Evolutionary conservation across 805 yeast genomes (phyloP).

Genomic region (Candida adriatica): DNA sequence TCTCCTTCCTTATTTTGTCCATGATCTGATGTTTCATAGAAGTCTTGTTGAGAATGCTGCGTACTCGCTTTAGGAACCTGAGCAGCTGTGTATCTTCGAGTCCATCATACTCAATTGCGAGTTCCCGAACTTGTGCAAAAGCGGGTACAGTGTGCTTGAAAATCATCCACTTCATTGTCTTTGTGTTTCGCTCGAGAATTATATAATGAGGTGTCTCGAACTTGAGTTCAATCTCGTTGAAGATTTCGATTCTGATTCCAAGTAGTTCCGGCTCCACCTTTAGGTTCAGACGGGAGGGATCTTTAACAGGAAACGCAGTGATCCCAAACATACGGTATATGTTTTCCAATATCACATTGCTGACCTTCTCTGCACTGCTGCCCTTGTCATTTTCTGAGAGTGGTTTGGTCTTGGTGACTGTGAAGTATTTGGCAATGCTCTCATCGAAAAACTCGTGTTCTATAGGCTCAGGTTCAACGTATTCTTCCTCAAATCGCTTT

Average conservation of each 20-base stretch:
- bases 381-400: neutral
- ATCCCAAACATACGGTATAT: slow-evolving; percentile 33
- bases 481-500: slow-evolving; percentile 12
- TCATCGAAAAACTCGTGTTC: slow-evolving; percentile 23
- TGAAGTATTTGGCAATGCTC: slow-evolving; percentile 19
- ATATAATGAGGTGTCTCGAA: slow-evolving; percentile 32
- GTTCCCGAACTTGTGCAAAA: slow-evolving; percentile 12
- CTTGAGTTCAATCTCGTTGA: slow-evolving; percentile 19
- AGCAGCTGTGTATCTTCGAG: slow-evolving; percentile 11
- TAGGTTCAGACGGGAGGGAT: slow-evolving; percentile 24
- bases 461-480: slow-evolving; percentile 17
- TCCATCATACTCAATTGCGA: slow-evolving; percentile 15
- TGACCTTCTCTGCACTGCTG: slow-evolving; percentile 5
- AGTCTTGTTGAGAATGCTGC: slow-evolving; percentile 13
- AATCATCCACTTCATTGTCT: slow-evolving; percentile 25
- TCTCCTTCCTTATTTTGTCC: slow-evolving; percentile 5
- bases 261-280: slow-evolving; percentile 20
- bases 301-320: slow-evolving; percentile 32
- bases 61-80: slow-evolving; percentile 9
- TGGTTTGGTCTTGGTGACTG: neutral
- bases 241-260: slow-evolving; percentile 35
- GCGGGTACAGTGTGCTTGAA: slow-evolving; percentile 33
- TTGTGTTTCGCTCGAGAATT: slow-evolving; percentile 24
- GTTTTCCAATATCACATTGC: slow-evolving; percentile 26
- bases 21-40: slow-evolving; percentile 18